A percentile compares a stretch with the other conserved stretches of the same genome.
Evolutionary conservation across 257 asterid genomes (phyloP).

Genomic region (Ocimum tenuiflorum): DNA sequence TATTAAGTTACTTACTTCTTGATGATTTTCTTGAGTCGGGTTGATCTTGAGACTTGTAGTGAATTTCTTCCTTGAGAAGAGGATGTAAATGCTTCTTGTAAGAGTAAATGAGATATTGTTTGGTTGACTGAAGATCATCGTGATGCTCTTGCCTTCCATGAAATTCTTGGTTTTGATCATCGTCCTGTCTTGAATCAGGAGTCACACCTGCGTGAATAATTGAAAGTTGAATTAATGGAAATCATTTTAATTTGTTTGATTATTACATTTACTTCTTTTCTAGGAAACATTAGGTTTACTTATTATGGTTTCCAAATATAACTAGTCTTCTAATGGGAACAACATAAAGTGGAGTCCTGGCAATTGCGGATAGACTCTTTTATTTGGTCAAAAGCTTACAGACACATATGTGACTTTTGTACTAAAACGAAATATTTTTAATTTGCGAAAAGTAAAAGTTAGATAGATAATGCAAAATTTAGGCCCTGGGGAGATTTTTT

Average conservation of each 20-base stretch:
- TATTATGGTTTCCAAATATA: background rate
- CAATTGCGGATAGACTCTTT: constrained; percentile 4
- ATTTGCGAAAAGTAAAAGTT: background rate
- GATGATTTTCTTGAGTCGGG: constrained; percentile 20
- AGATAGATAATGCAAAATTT: background rate
- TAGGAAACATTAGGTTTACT: no score
- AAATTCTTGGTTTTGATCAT: constrained; percentile 43
- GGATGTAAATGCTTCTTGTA: constrained; percentile 53
- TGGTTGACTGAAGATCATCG: constrained; percentile 46
- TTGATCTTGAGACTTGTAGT: constrained; percentile 14
- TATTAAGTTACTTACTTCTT: constrained; percentile 31
- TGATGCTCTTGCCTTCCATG: constrained; percentile 37
- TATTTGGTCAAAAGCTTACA: constrained; percentile 16
- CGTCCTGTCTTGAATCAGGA: constrained; percentile 66
- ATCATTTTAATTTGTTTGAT: background rate
- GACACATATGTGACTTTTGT: background rate
- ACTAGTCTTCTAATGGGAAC: background rate
- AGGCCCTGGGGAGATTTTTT: background rate
- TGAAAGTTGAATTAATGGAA: background rate
- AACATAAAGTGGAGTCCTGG: constrained; percentile 10
- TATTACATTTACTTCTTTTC: background rate
- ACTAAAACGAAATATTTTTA: background rate
- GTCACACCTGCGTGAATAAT: constrained; percentile 45
- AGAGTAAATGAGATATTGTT: constrained; percentile 49
- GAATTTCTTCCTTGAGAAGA: constrained; percentile 47